Percentiles rank a stretch among this genome's conserved stretches.
These are phyloP conservation scores for Leonotis leonurus DNA, from an alignment of 257 asterid species.

Conservation along the genomic window DNA sequence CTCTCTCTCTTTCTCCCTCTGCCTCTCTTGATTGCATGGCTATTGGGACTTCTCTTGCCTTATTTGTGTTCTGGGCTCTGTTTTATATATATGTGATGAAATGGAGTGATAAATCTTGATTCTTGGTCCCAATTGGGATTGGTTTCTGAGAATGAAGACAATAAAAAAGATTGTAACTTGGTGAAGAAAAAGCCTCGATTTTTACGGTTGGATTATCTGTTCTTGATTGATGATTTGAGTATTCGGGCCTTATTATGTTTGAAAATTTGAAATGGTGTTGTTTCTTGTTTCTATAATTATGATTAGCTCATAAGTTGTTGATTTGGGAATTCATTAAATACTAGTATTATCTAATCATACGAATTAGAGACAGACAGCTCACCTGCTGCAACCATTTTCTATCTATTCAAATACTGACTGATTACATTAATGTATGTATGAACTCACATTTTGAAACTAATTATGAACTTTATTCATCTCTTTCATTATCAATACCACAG, in stretches of 20 bases:
- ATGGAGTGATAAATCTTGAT: neutral
- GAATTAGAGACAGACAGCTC: neutral
- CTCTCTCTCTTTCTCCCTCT: too few relatives aligned
- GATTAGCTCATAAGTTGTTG: neutral
- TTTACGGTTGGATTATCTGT: constrained; percentile 1
- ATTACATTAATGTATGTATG: neutral
- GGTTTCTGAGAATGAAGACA: neutral
- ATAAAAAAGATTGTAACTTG: neutral
- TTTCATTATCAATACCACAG: too few relatives aligned
- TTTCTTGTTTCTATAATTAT: neutral
- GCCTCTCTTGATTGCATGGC: constrained; percentile 7
- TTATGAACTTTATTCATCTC: too few relatives aligned
- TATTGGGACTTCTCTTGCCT: neutral
- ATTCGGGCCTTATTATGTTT: neutral
- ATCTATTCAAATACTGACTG: neutral
- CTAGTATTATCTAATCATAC: neutral
- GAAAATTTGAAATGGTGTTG: too few relatives aligned
- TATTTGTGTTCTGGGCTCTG: neutral
- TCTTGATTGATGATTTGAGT: neutral
- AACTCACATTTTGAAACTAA: neutral
- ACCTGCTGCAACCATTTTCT: neutral
- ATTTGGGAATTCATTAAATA: neutral
- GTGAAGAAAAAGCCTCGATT: neutral
- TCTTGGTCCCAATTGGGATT: neutral
- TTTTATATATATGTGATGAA: neutral